Conservation (phyloP, 257 asterid genomes). For the Schizonepeta tenuifolia region DNA sequence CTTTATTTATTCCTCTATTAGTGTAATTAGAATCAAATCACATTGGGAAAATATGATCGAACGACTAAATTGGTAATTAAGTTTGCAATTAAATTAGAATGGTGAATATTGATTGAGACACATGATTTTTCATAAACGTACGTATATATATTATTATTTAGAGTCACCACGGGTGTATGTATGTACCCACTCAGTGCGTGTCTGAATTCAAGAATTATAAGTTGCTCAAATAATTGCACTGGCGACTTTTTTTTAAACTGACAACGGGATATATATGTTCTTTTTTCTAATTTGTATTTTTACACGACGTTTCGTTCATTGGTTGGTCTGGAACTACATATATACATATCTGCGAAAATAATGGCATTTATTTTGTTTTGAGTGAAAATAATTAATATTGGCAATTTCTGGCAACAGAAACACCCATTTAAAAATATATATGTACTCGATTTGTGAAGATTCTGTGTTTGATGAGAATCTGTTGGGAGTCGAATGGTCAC, state of each 20-base stretch:
- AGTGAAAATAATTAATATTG: not conserved
- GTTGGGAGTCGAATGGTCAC: conserved; percentile 25
- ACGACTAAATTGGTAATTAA: too few species aligned
- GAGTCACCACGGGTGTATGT: too few species aligned
- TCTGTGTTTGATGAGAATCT: not conserved
- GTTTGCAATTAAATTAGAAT: too few species aligned
- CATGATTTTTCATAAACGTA: too few species aligned
- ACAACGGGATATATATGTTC: not conserved
- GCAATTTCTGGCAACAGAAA: not conserved
- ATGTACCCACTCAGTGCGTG: not conserved
- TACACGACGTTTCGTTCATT: conserved; percentile 32
- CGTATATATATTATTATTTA: too few species aligned
- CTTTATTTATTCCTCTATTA: too few species aligned
- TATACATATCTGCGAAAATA: not conserved
- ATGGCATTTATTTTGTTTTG: too few species aligned
- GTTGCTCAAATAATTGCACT: conserved; percentile 23
- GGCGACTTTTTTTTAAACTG: conserved; percentile 15
- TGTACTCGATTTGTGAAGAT: not conserved
- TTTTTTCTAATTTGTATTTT: not conserved
- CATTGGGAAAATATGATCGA: too few species aligned
- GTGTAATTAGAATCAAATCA: too few species aligned
- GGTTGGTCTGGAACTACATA: conserved; percentile 31
- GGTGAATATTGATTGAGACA: too few species aligned
- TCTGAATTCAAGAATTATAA: not conserved
- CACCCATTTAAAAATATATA: not conserved